Base-by-base conservation (phyloP, 2,329 filamentous ascomycete species). In the Curvularia hawaiiensis region DNA sequence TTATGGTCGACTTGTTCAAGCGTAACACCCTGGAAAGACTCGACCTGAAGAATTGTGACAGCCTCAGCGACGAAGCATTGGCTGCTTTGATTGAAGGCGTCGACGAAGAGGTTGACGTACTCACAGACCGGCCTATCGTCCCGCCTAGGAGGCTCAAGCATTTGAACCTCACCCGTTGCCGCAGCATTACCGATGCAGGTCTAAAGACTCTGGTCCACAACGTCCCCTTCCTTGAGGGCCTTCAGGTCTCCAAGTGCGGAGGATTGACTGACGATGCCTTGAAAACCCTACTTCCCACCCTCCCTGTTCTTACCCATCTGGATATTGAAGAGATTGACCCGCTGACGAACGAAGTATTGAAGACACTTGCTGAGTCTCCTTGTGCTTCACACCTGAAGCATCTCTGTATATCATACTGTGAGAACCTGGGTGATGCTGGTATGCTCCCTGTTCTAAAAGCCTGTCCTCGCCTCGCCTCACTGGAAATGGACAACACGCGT, bases 401-500 rank as follows among this genome's bases (percentile, higher is more conserved):
- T 71, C 83, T 98, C 6, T 93, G 91, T 52, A 84, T 98, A 65
- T 94, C 91, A 68, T 96, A 92, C 74, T 99, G 95, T 74, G 94
- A 96, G 74, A 87, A 85, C 54, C 77, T 99, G 2, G 88, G 92
- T 24, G 95, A 98, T 71, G 79, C 82, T 0, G 94, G 94, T 54
- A 90, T 97, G 85, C 81, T 97, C 0, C 90, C 90, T 0, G 80
- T 97, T 2, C 82, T 98, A 65, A 91, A 92, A 69, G 84, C 83
- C 30, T 96, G 92, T 75, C 82, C 84, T 0, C 83, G 79, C 14
- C 82, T 98, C 14, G 82, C 82, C 47, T 90, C 83, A 30, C 79
- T 96, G 14, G 91, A 96, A 51, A 88, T 98, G 82, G 95, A 99
- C 79, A 98, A 98, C 75, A 98, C 94, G 0, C 88, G 90, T 46